phyloP scores from a whole-genome alignment of 2,329 filamentous ascomycete species.

The Alternaria sp. region DNA sequence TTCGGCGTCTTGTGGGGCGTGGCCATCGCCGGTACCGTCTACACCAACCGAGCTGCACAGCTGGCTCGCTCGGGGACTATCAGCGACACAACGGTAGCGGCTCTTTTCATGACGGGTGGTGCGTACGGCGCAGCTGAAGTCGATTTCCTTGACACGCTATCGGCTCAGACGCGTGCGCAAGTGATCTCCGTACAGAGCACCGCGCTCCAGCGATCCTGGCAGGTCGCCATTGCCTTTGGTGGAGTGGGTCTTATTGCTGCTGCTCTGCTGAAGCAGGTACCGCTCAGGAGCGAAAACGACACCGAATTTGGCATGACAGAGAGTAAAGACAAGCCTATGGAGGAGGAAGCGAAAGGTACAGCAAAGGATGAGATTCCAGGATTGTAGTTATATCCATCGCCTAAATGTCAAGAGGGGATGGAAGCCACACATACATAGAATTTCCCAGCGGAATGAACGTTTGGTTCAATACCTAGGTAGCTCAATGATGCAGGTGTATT shows the following conservation, averaged over 20 bases:
- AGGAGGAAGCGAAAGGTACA: background rate
- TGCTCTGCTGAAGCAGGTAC: background rate
- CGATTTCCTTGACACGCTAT: background rate
- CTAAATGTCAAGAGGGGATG: no score
- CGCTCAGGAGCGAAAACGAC: background rate
- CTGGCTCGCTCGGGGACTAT: background rate
- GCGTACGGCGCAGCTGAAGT: background rate
- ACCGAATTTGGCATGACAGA: background rate
- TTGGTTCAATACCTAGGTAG: no score
- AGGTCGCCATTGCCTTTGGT: background rate
- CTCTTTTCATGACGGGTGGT: background rate
- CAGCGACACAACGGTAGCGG: background rate
- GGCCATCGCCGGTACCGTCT: slow-evolving; percentile 20
- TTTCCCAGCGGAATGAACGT: background rate
- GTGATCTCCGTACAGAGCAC: background rate
- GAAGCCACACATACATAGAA: background rate
- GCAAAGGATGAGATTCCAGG: background rate
- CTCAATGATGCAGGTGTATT: no score
- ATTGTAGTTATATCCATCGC: no score
- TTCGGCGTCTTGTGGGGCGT: slow-evolving; percentile 30
- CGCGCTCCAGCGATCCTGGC: background rate
- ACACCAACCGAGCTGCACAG: slow-evolving; percentile 8
- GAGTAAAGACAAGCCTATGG: background rate
- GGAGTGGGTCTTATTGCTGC: background rate
- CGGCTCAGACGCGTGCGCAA: background rate